Conservation (phyloP, 768 basidiomycete genomes). For the Lentinula lateritia region DNA sequence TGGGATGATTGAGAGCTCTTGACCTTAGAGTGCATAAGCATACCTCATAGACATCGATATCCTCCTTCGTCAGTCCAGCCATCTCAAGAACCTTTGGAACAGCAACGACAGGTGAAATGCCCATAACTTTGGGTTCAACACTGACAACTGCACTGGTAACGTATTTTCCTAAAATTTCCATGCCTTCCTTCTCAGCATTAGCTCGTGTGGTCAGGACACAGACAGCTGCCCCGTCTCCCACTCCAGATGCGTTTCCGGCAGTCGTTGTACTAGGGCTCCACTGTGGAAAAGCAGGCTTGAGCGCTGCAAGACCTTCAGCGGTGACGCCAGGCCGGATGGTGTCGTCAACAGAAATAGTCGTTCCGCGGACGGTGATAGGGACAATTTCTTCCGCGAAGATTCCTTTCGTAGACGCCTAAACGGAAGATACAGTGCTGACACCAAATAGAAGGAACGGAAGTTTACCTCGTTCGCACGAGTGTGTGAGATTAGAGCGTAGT, state of each 20-base stretch:
- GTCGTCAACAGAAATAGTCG: constrained; percentile 69
- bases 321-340: constrained; percentile 86
- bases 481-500: constrained; percentile 86
- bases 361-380: constrained; percentile 72
- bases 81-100: constrained; percentile 64
- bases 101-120: constrained; percentile 67
- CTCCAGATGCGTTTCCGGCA: constrained; percentile 81
- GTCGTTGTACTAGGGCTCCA: constrained; percentile 72
- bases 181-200: constrained; percentile 68
- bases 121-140: constrained; percentile 76
- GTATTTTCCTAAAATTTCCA: constrained; percentile 81
- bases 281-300: constrained; percentile 85
- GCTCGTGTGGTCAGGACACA: constrained; percentile 78
- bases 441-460: neutral
- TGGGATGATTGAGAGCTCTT: neutral
- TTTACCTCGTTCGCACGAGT: constrained; percentile 65
- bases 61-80: constrained; percentile 59
- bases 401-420: constrained; percentile 60
- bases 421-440: neutral
- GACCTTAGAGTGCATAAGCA: constrained; percentile 1
- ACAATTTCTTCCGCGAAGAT: constrained; percentile 86
- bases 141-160: constrained; percentile 75
- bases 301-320: constrained; percentile 61
- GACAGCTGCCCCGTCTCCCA: constrained; percentile 91
- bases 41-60: constrained; percentile 76